A percentile compares a stretch with the other conserved stretches of the same genome.
phyloP scores from a whole-genome alignment of 306 rosid genomes.

The Vigna nakashimae region DNA sequence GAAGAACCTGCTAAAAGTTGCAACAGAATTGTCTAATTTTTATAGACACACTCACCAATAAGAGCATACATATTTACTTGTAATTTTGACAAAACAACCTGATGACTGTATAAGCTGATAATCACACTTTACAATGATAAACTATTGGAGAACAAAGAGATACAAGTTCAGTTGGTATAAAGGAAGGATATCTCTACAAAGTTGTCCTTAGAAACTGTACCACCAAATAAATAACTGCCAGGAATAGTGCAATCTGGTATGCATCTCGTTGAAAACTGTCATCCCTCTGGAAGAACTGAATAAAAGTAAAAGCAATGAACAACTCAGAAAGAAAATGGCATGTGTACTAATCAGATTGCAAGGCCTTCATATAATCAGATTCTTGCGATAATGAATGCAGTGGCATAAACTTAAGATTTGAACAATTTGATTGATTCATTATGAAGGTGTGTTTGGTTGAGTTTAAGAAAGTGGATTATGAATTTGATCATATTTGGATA shows the following conservation, averaged over 20 bases:
- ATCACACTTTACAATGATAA: slow-evolving; percentile 25
- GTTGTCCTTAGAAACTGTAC: slow-evolving; percentile 80
- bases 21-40: not conserved
- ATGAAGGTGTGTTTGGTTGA: not conserved
- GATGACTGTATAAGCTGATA: slow-evolving; percentile 31
- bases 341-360: slow-evolving; percentile 2
- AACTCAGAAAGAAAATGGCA: slow-evolving; percentile 15
- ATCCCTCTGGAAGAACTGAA: slow-evolving; percentile 88
- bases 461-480: not conserved
- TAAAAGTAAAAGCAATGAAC: slow-evolving; percentile 32
- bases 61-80: slow-evolving; percentile 22
- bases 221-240: slow-evolving; percentile 79
- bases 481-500: not conserved
- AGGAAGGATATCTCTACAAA: slow-evolving; percentile 49
- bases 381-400: not conserved
- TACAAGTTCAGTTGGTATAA: slow-evolving; percentile 19
- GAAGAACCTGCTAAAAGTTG: not conserved
- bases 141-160: slow-evolving; percentile 27
- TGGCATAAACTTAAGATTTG: slow-evolving; percentile 5
- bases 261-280: slow-evolving; percentile 85
- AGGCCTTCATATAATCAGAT: slow-evolving; percentile 12
- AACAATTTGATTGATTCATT: slow-evolving; percentile 11
- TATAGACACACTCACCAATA: not conserved
- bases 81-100: slow-evolving; percentile 37
- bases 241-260: slow-evolving; percentile 75